Base-by-base conservation (phyloP, 208 protist species). In the Jaenimonas drosophilae region DNA sequence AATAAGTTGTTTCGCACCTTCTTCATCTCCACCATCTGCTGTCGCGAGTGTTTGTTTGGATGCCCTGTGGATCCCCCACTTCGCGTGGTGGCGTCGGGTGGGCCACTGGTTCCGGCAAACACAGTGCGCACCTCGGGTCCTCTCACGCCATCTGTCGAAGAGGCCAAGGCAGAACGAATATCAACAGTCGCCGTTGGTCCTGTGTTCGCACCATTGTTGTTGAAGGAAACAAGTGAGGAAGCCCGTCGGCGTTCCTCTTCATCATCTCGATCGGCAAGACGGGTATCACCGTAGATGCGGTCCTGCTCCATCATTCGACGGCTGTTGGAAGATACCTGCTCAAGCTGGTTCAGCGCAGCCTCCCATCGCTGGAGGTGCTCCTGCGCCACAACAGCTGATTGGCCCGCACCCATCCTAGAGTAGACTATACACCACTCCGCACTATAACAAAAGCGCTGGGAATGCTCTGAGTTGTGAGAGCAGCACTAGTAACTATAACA, bases 301-400 rank as follows among this genome's bases (percentile, higher is more conserved):
- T 88, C 82, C 27, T 76, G 64, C 3, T 81, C 76, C 2, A 80
- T 49, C 9, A 54, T 32, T 14, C 63, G 60, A 17, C 73, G 71
- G 31, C 75, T 76, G n/a, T 53, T 61, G 40, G 32, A 40, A n/a
- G 63, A 68, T 29, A 91, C 39, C 36, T 67, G 56, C 34, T 88
- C 76, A 12, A 91, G 61, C 36, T 82, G 64, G 20, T 41, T 30
- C 5, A 91, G 66, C 17, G 78, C 70, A 0, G 36, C 42, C 60
- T 91, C 77, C 77, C 83, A 91, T 53, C 71, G 72, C 28, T 58
- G 57, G 41, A 91, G 63, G 65, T 91, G 78, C 7, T 70, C 59
- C 52, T 83, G 70, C 43, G 85, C 45, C 4, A 58, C 64, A 0
- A 57, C 49, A 21, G n/a, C n/a, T n/a, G 70, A 73, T 21, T 71